phyloP scores from a whole-genome alignment of 257 asterid species.

The Nicotiana otophora region DNA sequence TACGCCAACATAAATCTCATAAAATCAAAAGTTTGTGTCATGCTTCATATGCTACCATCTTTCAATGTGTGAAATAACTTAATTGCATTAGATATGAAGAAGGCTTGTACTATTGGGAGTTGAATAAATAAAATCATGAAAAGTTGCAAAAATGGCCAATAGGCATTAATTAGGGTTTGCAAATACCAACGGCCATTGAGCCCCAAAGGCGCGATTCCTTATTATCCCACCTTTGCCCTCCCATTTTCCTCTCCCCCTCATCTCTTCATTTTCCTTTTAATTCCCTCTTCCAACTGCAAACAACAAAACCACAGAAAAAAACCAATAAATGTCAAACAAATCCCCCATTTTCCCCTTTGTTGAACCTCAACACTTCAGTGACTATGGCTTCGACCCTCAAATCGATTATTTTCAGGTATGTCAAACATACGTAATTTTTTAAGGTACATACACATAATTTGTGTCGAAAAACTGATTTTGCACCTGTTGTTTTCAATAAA shows the following conservation, averaged over 20 bases:
- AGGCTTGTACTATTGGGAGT: not conserved
- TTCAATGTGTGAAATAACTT: constrained; percentile 5
- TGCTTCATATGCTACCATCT: too few relatives aligned
- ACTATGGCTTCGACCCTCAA: constrained; percentile 79
- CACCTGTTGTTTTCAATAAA: not conserved
- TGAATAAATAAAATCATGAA: not conserved
- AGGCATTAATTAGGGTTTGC: constrained; percentile 17
- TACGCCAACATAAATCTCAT: too few relatives aligned
- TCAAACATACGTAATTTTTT: too few relatives aligned
- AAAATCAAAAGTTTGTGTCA: not conserved
- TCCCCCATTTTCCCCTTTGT: constrained; percentile 48
- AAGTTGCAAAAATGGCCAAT: not conserved
- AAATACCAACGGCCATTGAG: constrained; percentile 1
- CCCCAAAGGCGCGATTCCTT: not conserved
- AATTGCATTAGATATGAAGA: constrained; percentile 15
- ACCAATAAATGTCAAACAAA: constrained; percentile 32
- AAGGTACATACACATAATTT: not conserved
- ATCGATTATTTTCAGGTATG: constrained; percentile 71
- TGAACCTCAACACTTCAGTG: constrained; percentile 63
- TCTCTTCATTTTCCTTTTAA: not conserved
- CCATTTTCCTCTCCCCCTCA: not conserved
- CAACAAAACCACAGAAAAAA: not conserved
- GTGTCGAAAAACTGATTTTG: not conserved
- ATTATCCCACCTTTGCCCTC: not conserved
- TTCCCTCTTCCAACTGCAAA: not conserved